These are phyloP conservation scores for Pseudonitzschia delicatissima DNA, from an alignment of 108 stramenopile genomes.

Conservation along the genomic window DNA sequence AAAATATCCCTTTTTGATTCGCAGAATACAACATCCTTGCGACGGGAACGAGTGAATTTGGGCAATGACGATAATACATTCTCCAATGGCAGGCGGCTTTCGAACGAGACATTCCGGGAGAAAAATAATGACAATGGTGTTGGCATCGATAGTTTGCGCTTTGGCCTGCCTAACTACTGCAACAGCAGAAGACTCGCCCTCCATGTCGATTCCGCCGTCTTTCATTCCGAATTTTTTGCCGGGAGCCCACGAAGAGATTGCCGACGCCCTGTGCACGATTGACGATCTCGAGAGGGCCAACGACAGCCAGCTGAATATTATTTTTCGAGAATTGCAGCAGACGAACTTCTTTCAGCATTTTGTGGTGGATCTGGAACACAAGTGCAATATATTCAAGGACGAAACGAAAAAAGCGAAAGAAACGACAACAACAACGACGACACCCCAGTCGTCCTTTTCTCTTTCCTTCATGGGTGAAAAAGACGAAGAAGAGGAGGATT, in stretches of 20 bases:
- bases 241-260: slow-evolving; percentile 47
- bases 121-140: not conserved
- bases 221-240: not conserved
- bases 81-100: too few species aligned
- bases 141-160: not conserved
- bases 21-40: too few species aligned
- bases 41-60: too few species aligned
- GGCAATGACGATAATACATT: too few species aligned
- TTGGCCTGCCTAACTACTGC: not conserved
- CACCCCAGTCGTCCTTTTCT: not conserved
- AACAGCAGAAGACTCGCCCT: not conserved
- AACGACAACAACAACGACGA: not conserved
- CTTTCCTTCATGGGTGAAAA: slow-evolving; percentile 12
- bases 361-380: slow-evolving; percentile 76
- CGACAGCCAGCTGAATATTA: slow-evolving; percentile 76
- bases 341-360: slow-evolving; percentile 76
- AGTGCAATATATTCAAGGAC: slow-evolving; percentile 49
- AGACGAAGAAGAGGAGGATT: slow-evolving; percentile 52
- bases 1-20: too few species aligned
- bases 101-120: not conserved
- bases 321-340: slow-evolving; percentile 73
- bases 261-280: slow-evolving; percentile 73
- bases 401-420: not conserved
- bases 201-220: not conserved
- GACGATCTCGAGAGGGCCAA: slow-evolving; percentile 88